Base-by-base conservation (phyloP, 2,329 filamentous ascomycete species). In the Pseudofabraea citricarpa region DNA sequence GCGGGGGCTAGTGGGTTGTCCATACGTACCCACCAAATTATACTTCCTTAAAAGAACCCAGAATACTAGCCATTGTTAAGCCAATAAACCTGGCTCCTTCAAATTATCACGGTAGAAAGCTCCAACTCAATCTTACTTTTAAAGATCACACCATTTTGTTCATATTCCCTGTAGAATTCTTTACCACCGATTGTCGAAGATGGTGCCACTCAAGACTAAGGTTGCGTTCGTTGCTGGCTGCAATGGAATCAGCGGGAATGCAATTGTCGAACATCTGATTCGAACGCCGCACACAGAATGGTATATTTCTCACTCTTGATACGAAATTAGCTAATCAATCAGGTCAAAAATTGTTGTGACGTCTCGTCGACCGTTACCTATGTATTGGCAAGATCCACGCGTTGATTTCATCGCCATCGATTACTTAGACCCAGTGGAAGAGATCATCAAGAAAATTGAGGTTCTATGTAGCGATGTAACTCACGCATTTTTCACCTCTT, bases 161-260 rank as follows among this genome's bases (percentile, higher is more conserved):
- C n/a, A n/a, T n/a, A n/a, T n/a, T n/a, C n/a, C n/a, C n/a, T n/a
- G n/a, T n/a, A n/a, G n/a, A n/a, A n/a, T n/a, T n/a, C n/a, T n/a
- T n/a, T n/a, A n/a, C n/a, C n/a, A n/a, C n/a, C n/a, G n/a, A 13
- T 13, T 29, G 5, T 15, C 3, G 5, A 29, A 29, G 12, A 29
- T 29, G 26, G 26, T 29, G 13, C 12, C 26, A 5, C 26, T 10
- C 26, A 29, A 29, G 18, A 15, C 9, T 13, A 63, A 63, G 37
- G 55, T 57, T 6, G 63, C 62, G 6, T 60, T 66, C 33, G 54
- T 64, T 16, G 60, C 62, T 6, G 63, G 61, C 22, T 54, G 42
- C 12, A 65, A 64, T 47, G 63, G 64, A 19, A 61, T 65, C 31
- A 62, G 51, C 33, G 64, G 64, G 6, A 47, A 50, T 38, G 58